These are phyloP conservation scores for Leucocoprinus leucothites DNA, from an alignment of 768 basidiomycete genomes.

Conservation along the genomic window DNA sequence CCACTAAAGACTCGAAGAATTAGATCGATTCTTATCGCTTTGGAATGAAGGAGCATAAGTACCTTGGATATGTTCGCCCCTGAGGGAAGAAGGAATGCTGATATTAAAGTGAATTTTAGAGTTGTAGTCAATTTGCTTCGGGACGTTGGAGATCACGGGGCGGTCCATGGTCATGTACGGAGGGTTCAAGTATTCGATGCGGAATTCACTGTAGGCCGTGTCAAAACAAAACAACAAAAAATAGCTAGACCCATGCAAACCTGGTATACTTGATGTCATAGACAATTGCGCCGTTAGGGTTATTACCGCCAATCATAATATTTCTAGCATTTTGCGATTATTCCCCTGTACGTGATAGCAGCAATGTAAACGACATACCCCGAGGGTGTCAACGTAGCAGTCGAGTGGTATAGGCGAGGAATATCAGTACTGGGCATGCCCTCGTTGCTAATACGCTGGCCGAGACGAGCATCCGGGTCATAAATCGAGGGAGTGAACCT, in stretches of 20 bases:
- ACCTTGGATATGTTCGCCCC: conserved; percentile 30
- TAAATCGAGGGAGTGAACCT: conserved; percentile 45
- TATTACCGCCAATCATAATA: conserved; percentile 38
- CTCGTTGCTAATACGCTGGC: conserved; percentile 43
- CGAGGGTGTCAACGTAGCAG: conserved; percentile 51
- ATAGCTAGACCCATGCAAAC: conserved; percentile 12
- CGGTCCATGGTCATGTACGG: conserved; percentile 37
- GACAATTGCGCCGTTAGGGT: conserved; percentile 35
- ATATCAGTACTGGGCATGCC: conserved; percentile 41
- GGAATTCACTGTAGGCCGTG: conserved; percentile 30
- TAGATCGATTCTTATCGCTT: too few species aligned
- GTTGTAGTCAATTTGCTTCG: conserved; percentile 34
- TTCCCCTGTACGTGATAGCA: background rate
- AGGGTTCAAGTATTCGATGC: conserved; percentile 40
- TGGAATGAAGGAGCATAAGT: background rate
- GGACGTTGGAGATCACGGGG: conserved; percentile 31
- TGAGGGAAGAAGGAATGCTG: conserved; percentile 25
- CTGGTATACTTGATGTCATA: conserved; percentile 25
- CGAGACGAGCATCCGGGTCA: conserved; percentile 38
- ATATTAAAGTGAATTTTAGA: conserved; percentile 30
- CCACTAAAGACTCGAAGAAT: conserved; percentile 21
- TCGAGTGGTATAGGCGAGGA: conserved; percentile 62
- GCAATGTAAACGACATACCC: conserved; percentile 35
- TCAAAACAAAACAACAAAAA: too few species aligned
- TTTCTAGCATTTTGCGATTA: conserved; percentile 15